phyloP scores from a whole-genome alignment of 345 rosid genomes.

The Lepidium africanum region DNA sequence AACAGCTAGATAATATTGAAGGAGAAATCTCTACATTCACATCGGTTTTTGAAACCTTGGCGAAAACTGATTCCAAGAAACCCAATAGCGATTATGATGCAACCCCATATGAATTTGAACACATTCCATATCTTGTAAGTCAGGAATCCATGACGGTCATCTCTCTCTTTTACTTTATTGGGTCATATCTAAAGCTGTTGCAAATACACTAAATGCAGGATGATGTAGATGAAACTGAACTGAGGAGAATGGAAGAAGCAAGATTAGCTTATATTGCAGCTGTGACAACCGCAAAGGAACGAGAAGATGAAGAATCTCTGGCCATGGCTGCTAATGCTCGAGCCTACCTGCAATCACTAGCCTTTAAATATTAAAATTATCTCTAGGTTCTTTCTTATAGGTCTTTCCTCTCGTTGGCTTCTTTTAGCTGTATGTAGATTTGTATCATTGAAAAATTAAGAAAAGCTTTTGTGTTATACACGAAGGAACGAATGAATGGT shows the following conservation, averaged over 20 bases:
- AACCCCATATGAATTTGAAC: constrained; percentile 42
- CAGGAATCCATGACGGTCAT: background rate
- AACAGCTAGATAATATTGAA: constrained; percentile 55
- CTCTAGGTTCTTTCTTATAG: background rate
- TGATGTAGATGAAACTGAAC: constrained; percentile 35
- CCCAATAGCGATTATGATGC: constrained; percentile 49
- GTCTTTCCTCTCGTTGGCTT: background rate
- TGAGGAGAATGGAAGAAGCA: constrained; percentile 74
- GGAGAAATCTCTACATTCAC: constrained; percentile 56
- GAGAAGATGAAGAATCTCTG: constrained; percentile 76
- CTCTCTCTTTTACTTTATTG: background rate
- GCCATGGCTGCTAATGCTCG: constrained; percentile 70
- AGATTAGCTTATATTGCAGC: constrained; percentile 65
- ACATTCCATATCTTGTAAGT: constrained; percentile 58
- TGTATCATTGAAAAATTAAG: constrained; percentile 16
- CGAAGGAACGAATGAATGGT: background rate
- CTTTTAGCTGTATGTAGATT: constrained; percentile 16
- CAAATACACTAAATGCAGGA: constrained; percentile 34
- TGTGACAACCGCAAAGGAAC: constrained; percentile 57
- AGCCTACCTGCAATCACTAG: constrained; percentile 55
- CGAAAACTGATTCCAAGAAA: constrained; percentile 31
- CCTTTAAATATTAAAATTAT: constrained; percentile 30
- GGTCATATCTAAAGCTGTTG: constrained; percentile 4
- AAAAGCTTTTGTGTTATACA: background rate
- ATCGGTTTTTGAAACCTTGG: constrained; percentile 54